Base-by-base conservation (phyloP, 208 protist genomes). In the Leishmania martiniquensis region DNA sequence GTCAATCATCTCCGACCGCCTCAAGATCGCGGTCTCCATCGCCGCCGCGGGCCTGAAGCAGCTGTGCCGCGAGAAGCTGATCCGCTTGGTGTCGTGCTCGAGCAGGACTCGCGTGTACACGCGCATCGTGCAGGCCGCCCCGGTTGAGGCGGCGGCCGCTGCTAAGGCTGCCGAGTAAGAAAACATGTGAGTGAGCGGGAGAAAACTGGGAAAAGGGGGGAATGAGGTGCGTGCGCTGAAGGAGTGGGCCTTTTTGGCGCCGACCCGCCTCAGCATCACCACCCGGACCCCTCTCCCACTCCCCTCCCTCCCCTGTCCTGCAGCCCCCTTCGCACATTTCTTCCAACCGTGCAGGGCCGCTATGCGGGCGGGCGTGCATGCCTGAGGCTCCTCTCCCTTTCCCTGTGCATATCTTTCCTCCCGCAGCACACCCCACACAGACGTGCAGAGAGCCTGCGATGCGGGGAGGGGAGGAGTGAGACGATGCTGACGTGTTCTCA, bases 1-100 rank as follows among this genome's bases (percentile, higher is more conserved):
- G 17, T 89, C 91, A 57, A 92, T 96, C 84, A 92, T 98, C 76
- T 95, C 91, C 65, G 94, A 98, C 80, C 89, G 93, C 37, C 90
- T 98, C 45, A 96, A 97, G 87, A 90, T 97, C 79, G 83, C 89
- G 87, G 93, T 94, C 76, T 87, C 91, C 72, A 86, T 97, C 77
- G 95, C 95, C 85, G 87, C 81, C 73, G 85, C 85, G 37, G 93
- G 89, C 37, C 90, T 98, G 68, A 95, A 97, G 89, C 88, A 97
- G 84, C 84, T 98, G 59, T 93, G 92, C 90, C 87, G 82, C 59
- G 84, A 97, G 84, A 89, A 89, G 80, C 84, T 87, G 70, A 97
- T 98, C 71, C 84, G 87, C 52, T 88, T 95, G 42, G 90, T 97
- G 52, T 88, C 88, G 32, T 93, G 86, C 85, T 89, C 88, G 81